phyloP scores from a whole-genome alignment of 2,329 filamentous ascomycete genomes.

The Malbranchea zuffiana region DNA sequence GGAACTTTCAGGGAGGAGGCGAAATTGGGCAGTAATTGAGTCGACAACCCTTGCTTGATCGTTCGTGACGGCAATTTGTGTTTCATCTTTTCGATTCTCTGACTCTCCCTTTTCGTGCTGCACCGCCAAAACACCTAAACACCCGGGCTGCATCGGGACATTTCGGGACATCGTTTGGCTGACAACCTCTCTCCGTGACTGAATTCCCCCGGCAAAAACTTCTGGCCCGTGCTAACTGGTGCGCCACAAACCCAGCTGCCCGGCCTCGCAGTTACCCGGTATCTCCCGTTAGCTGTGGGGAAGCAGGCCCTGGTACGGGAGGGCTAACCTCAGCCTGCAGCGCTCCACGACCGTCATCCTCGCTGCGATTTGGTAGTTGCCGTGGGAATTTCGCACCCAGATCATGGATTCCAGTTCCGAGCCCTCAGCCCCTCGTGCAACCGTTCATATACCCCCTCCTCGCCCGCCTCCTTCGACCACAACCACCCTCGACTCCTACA shows the following conservation, averaged over 20 bases:
- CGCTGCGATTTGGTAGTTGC: slow-evolving; percentile 8
- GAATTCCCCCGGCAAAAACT: slow-evolving; percentile 5
- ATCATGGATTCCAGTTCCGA: slow-evolving; percentile 8
- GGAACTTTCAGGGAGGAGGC: no score
- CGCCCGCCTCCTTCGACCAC: slow-evolving; percentile 19
- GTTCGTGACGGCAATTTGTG: no score
- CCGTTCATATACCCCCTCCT: slow-evolving; percentile 36
- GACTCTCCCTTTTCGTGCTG: no score
- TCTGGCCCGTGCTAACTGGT: slow-evolving; percentile 6
- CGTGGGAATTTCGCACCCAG: slow-evolving; percentile 3
- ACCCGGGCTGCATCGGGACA: slow-evolving; percentile 4
- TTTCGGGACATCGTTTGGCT: slow-evolving; percentile 4
- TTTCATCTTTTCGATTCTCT: no score
- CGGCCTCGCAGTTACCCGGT: slow-evolving; percentile 7
- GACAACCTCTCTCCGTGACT: slow-evolving; percentile 2
- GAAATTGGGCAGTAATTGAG: no score
- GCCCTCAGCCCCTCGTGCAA: slow-evolving; percentile 14
- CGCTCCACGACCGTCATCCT: slow-evolving; percentile 1
- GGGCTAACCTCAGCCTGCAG: slow-evolving; percentile 8
- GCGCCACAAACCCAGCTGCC: slow-evolving; percentile 8
- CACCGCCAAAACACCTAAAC: no score
- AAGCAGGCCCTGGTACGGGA: slow-evolving; percentile 7
- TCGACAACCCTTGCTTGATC: no score
- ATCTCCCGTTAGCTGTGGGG: slow-evolving; percentile 11
- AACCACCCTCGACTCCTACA: slow-evolving; percentile 14